Conservation (phyloP, 768 basidiomycete species). For the Psilocybe cyanescens region DNA sequence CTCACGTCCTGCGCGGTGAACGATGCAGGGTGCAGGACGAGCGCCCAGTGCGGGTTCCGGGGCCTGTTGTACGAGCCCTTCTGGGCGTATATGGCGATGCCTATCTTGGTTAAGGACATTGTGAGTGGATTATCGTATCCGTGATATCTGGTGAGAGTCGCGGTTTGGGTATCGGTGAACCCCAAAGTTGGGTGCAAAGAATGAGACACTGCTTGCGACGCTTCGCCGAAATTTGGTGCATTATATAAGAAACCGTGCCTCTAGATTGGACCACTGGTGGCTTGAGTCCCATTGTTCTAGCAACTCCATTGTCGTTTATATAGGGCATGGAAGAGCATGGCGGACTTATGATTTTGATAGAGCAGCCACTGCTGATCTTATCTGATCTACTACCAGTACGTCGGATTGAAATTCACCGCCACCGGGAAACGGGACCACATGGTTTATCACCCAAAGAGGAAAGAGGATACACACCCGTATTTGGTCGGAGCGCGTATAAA, state of each 20-base stretch:
- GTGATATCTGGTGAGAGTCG: background rate
- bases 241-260: no score
- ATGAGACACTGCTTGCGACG: no score
- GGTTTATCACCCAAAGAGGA: slow-evolving; percentile 7
- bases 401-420: background rate
- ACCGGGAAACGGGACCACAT: background rate
- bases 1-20: slow-evolving; percentile 5
- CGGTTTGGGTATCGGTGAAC: no score
- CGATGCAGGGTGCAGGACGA: slow-evolving; percentile 5
- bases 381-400: background rate
- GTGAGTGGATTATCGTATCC: background rate
- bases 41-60: slow-evolving; percentile 8
- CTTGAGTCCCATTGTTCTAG: no score
- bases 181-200: no score
- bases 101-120: background rate
- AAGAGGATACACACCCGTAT: slow-evolving; percentile 8
- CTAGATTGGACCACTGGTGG: no score
- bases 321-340: no score
- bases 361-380: background rate
- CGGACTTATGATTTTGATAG: no score
- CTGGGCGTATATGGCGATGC: slow-evolving; percentile 12
- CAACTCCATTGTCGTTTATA: no score
- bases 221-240: no score
- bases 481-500: background rate
- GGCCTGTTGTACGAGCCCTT: background rate